Base-by-base conservation (phyloP, 352 stramenopile species). In the Pythium coloratum region DNA sequence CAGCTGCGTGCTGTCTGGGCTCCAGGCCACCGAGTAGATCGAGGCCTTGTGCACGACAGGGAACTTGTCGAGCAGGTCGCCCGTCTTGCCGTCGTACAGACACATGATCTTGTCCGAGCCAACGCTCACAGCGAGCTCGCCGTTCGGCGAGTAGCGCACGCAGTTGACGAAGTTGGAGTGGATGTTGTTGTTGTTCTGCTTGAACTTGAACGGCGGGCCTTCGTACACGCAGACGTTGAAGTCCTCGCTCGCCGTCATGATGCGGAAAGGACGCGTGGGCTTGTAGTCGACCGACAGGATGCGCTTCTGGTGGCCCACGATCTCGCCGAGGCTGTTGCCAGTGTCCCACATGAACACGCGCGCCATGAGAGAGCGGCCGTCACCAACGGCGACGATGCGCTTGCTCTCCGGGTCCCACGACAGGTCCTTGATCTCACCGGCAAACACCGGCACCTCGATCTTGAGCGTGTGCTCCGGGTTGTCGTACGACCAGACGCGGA, bases 341-440 rank as follows among this genome's bases (percentile, higher is more conserved):
- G 95, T 98, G 76, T 99, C 97, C 95, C 96, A 99, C 81, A 97
- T 96, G 76, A 99, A 97, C 59, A 95, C 85, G 38, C 85, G 85
- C 26, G 84, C 82, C 78, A 92, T 89, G 30, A 93, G 55, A 14
- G 80, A 72, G 53, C 91, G 83, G 5, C 90, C 90, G 54, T 97
- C 88, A 44, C 92, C 92, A 24, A 96, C 89, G 8, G 86, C 90
- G 24, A 96, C 86, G 60, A 99, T 95, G 20, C 94, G 88, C 72
- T 98, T 98, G 72, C 89, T 98, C 67, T 99, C 97, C 1, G 82
- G 80, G 72, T 99, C 97, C 97, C 97, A 99, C 12, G 78, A 81
- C 62, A 99, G 74, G 75, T 99, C 96, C 64, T 97, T 96, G 67
- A 99, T 91, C 59, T 95, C 82, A 18, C 92, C 94, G 0, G 96